Conservation (phyloP, 1,139 yeast genomes). For the Pichia sp. region DNA sequence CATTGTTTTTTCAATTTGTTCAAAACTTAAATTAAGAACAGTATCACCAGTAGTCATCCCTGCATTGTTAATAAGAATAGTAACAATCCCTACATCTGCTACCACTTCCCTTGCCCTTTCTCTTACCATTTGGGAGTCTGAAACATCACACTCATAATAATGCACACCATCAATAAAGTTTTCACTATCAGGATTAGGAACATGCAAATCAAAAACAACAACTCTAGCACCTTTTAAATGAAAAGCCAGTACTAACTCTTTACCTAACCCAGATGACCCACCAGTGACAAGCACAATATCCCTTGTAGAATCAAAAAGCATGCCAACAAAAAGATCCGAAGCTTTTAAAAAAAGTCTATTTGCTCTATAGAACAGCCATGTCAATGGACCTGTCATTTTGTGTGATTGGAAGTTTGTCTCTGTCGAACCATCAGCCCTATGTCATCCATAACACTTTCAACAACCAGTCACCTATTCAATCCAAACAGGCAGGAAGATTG, state of each 20-base stretch:
- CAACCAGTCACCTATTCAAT: no score
- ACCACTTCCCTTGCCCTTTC: slow-evolving; percentile 36
- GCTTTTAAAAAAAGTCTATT: slow-evolving; percentile 33
- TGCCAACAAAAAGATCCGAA: slow-evolving; percentile 43
- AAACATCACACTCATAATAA: slow-evolving; percentile 66
- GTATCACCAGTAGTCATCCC: slow-evolving; percentile 61
- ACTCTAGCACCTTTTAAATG: slow-evolving; percentile 41
- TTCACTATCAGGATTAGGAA: slow-evolving; percentile 34
- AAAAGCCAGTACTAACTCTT: slow-evolving; percentile 48
- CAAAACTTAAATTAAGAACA: slow-evolving; percentile 46
- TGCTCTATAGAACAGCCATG: slow-evolving; percentile 20
- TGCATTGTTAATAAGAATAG: slow-evolving; percentile 76
- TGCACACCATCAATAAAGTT: slow-evolving; percentile 37
- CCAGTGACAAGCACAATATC: slow-evolving; percentile 79
- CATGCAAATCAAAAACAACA: slow-evolving; percentile 55
- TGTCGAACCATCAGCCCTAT: no score
- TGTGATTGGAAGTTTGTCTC: not conserved
- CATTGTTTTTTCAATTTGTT: slow-evolving; percentile 56
- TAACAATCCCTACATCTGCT: slow-evolving; percentile 50
- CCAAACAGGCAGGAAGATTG: no score
- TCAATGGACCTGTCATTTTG: slow-evolving; percentile 27
- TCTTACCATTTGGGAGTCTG: slow-evolving; percentile 41
- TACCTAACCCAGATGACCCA: slow-evolving; percentile 73
- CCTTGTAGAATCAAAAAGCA: slow-evolving; percentile 40
- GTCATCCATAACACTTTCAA: no score